These are phyloP conservation scores for Salvia sclarea DNA, from an alignment of 305 asterid species.

Conservation along the genomic window DNA sequence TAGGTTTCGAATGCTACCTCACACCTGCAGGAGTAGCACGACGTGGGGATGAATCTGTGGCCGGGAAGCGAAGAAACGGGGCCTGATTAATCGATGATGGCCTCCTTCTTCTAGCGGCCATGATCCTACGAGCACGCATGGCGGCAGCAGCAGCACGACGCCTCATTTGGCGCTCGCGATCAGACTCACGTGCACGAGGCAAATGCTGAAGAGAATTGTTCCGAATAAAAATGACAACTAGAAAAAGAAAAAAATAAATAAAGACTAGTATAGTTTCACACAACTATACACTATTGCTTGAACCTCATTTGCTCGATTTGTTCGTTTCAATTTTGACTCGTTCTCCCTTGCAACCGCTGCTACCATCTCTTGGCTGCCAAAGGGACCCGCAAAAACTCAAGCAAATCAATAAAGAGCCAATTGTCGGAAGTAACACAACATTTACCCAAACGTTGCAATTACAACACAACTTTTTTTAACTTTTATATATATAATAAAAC, in stretches of 20 bases:
- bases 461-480: too few species aligned
- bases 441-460: too few species aligned
- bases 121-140: conserved; percentile 42
- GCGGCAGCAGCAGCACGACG: conserved; percentile 46
- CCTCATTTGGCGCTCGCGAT: conserved; percentile 47
- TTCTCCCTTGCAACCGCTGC: conserved; percentile 50
- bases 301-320: conserved; percentile 36
- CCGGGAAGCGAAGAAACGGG: neutral
- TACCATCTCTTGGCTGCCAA: conserved; percentile 61
- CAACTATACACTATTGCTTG: too few species aligned
- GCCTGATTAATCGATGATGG: conserved; percentile 20
- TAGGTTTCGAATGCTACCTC: conserved; percentile 4
- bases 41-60: neutral
- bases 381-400: too few species aligned
- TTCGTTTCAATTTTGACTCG: conserved; percentile 36
- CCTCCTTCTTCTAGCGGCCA: conserved; percentile 44
- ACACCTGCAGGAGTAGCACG: neutral
- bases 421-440: too few species aligned
- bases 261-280: too few species aligned
- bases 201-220: conserved; percentile 36
- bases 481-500: too few species aligned
- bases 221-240: neutral
- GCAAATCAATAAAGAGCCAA: too few species aligned
- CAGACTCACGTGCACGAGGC: conserved; percentile 23
- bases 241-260: neutral